Evolutionary conservation across 2,329 filamentous ascomycete genomes (phyloP), one percentile per base, ranked within the genome.

Genomic region (Aureobasidium mangrovei): DNA sequence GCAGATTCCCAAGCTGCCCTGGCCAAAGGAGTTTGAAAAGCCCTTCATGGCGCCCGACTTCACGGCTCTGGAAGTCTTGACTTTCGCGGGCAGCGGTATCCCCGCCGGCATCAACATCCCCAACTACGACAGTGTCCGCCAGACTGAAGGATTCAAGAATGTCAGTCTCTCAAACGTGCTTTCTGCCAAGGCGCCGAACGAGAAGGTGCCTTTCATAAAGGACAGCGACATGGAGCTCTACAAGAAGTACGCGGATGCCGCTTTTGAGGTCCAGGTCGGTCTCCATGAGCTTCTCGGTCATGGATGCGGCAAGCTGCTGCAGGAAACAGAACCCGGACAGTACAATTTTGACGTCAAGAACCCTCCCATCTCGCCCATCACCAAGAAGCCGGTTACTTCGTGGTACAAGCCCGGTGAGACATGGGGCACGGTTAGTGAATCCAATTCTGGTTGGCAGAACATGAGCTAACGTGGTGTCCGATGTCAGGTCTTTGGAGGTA

Each of bases 331-430:
- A 2, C 79, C 85, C 1, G 90, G 89, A 8, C 76, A 80, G 41
- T 96, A 81, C 76, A 97, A 97, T 74, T 97, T 97, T 65, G 88
- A 97, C 66, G 75, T 83, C 56, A 74, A 83, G 58, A 88, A 88
- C 65, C 90, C 88, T 6, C 91, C 91, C 0, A 73, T 88, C 49
- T 94, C 83, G 64, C 91, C 91, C 0, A 70, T 96, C 39, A 88
- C 83, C 4, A 77, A 81, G 57, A 85, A 91, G 69, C 86, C 87
- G 1, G 77, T 96, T 45, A 81, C 80, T 2, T 88, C 85, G 1
- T 96, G 86, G 84, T 97, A 97, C 75, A 95, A 93, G 71, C 89
- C 89, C 2, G 90, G 90, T 2, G 88, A 96, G 70, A 97, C 91
- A 0, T 97, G 91, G 91, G 40, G 49, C 7, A 36, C 39, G 5